Conservation (phyloP, 768 basidiomycete species). For the Austroboletus festivus region DNA sequence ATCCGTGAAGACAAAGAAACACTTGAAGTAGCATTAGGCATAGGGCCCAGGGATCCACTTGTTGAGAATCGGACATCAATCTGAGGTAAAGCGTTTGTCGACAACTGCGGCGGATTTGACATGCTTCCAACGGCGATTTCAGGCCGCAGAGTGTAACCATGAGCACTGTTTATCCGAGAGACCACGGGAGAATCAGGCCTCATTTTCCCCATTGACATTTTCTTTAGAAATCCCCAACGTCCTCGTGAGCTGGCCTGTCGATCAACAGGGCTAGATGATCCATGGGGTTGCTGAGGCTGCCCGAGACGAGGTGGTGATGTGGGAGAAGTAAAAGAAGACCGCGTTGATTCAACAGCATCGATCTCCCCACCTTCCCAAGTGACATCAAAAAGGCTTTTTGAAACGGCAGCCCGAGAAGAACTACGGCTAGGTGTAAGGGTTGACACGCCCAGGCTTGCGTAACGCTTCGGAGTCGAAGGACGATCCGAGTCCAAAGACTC, state of each 20-base stretch:
- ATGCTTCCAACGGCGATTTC: slow-evolving; percentile 20
- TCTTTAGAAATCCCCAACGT: slow-evolving; percentile 95
- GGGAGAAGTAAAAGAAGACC: slow-evolving; percentile 26
- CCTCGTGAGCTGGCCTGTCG: slow-evolving; percentile 36
- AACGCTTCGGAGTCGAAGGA: slow-evolving; percentile 48
- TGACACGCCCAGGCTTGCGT: slow-evolving; percentile 62
- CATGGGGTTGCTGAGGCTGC: slow-evolving; percentile 13
- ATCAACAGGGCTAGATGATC: slow-evolving; percentile 23
- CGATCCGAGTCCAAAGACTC: slow-evolving; percentile 35
- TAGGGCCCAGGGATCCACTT: slow-evolving; percentile 56
- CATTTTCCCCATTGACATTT: slow-evolving; percentile 98
- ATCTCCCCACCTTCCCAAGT: slow-evolving; percentile 34
- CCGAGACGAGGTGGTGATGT: slow-evolving; percentile 26
- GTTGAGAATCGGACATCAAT: slow-evolving; percentile 74
- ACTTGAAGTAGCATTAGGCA: slow-evolving; percentile 36
- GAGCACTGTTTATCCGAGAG: slow-evolving; percentile 38
- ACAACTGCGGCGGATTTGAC: slow-evolving; percentile 28
- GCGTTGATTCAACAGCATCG: slow-evolving; percentile 10
- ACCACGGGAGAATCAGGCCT: slow-evolving; percentile 52
- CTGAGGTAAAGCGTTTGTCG: slow-evolving; percentile 48
- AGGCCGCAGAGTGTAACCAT: slow-evolving; percentile 13
- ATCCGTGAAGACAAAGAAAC: slow-evolving; percentile 26
- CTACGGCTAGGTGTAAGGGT: slow-evolving; percentile 34
- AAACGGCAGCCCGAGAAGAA: slow-evolving; percentile 38
- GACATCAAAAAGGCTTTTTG: slow-evolving; percentile 50